Evolutionary conservation across 257 asterid species (phyloP), one percentile per base, ranked within the genome.

Genomic region (Plectranthus barbatus): DNA sequence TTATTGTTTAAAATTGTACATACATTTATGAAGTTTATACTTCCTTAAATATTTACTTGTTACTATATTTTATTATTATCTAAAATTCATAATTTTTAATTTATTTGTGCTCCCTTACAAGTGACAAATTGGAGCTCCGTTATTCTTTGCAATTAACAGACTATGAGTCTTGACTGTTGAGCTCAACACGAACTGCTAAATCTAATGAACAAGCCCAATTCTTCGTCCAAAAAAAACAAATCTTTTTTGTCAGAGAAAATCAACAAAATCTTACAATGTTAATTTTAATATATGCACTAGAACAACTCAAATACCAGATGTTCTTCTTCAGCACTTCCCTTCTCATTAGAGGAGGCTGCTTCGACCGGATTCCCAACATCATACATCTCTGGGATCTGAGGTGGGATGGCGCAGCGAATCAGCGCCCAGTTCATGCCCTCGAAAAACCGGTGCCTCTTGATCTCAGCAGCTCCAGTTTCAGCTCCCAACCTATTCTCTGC

Each of bases 391-490:
- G 94, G 94, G 18, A 85, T 67, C 33, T 83, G 82, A 14, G 94
- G 94, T 7, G 94, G 94, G 21, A 65, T n/a, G 12, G 83, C 77
- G 31, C 90, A 86, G 23, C 94, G 82, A 17, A 86, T 86, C 46
- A 86, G 60, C 0, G 94, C 94, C 83, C 90, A 83, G 33, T 86
- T 86, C 61, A 86, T 21, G 50, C 88, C 94, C 51, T 81, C 84
- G 50, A 86, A 86, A 58, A 86, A 86, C 5, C 84, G 82, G 75
- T 85, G 94, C 51, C 79, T 70, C 62, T 85, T 85, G 14, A 85
- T 85, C 87, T 85, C 94, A 3, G 90, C 88, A 33, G 94, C 83
- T n/a, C 94, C 94, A 0, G 79, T 86, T 64, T 81, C 86, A 0
- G 80, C 52, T 7, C 94, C 94, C 53, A 86, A 50, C 20, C 94